These are phyloP conservation scores for Pyrenophora graminea DNA, from an alignment of 2,329 filamentous ascomycete species.

Conservation along the genomic window DNA sequence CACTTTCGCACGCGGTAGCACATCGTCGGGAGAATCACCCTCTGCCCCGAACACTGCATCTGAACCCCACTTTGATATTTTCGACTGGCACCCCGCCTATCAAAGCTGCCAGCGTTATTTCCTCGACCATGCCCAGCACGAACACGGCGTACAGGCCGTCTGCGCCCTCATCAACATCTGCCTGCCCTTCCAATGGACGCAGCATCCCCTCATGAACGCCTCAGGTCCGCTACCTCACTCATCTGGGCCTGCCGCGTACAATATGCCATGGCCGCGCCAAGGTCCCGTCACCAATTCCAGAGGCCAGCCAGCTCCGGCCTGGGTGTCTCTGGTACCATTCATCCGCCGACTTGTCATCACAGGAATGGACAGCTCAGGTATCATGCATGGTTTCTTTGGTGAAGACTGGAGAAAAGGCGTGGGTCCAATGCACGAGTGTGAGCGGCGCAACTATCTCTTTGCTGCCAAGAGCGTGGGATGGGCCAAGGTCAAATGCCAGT, in stretches of 20 bases:
- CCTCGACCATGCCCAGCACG: slow-evolving; percentile 86
- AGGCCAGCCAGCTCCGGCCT: slow-evolving; percentile 46
- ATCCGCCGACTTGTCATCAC: slow-evolving; percentile 88
- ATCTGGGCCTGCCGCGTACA: slow-evolving; percentile 41
- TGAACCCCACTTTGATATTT: slow-evolving; percentile 68
- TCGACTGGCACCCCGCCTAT: slow-evolving; percentile 91
- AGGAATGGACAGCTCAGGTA: slow-evolving; percentile 81
- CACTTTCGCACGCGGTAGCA: slow-evolving; percentile 32
- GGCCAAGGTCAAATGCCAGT: slow-evolving; percentile 85
- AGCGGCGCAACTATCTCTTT: slow-evolving; percentile 92
- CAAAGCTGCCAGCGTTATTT: slow-evolving; percentile 91
- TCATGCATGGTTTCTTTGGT: slow-evolving; percentile 97
- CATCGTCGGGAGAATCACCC: slow-evolving; percentile 31
- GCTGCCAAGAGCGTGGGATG: slow-evolving; percentile 91
- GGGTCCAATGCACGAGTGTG: slow-evolving; percentile 81
- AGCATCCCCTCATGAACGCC: slow-evolving; percentile 53
- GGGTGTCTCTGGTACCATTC: slow-evolving; percentile 80
- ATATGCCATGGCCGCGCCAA: slow-evolving; percentile 49
- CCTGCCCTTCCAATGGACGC: slow-evolving; percentile 77
- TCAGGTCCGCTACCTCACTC: slow-evolving; percentile 38
- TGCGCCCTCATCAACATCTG: slow-evolving; percentile 91
- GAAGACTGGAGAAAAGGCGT: slow-evolving; percentile 85
- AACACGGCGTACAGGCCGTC: slow-evolving; percentile 79
- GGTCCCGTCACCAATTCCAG: slow-evolving; percentile 46
- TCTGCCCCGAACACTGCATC: slow-evolving; percentile 26